These are phyloP conservation scores for Zygotorulaspora danielsina DNA, from an alignment of 805 yeast species.

Conservation along the genomic window DNA sequence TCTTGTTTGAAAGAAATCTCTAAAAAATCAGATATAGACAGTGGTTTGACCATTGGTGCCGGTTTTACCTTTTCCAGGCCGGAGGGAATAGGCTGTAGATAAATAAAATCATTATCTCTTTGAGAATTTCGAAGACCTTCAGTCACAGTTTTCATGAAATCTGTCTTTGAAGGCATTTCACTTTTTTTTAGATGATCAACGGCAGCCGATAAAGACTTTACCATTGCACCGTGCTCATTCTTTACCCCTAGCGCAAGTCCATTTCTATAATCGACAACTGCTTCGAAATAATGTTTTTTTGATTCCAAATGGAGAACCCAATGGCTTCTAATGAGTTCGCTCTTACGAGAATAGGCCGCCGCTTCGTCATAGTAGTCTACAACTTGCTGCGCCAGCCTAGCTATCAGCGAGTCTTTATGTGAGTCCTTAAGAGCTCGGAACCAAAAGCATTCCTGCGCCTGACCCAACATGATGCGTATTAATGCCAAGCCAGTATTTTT, in stretches of 20 bases:
- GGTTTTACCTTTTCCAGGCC: constrained; percentile 41
- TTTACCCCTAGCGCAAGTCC: constrained; percentile 39
- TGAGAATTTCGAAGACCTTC: constrained; percentile 52
- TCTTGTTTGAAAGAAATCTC: constrained; percentile 31
- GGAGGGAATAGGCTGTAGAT: constrained; percentile 60
- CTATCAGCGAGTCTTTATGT: constrained; percentile 53
- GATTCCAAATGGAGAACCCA: constrained; percentile 61
- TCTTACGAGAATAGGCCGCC: constrained; percentile 39
- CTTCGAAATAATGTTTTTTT: constrained; percentile 61
- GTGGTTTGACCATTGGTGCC: constrained; percentile 54
- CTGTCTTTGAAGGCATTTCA: constrained; percentile 30
- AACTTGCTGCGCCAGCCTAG: constrained; percentile 62
- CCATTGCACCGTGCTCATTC: constrained; percentile 64
- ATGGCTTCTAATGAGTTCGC: constrained; percentile 52
- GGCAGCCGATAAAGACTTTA: constrained; percentile 44
- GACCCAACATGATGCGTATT: constrained; percentile 59
- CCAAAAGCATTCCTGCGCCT: constrained; percentile 88
- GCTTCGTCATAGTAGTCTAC: constrained; percentile 53
- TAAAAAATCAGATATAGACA: constrained; percentile 38
- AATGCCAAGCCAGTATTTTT: constrained; percentile 48
- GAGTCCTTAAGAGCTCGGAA: constrained; percentile 49
- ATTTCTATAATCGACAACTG: constrained; percentile 65
- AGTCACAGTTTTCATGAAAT: constrained; percentile 44
- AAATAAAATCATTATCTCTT: constrained; percentile 77
- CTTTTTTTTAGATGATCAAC: constrained; percentile 38